Percentiles rank a stretch among this genome's conserved stretches.
These are phyloP conservation scores for Sporothrix phasma DNA, from an alignment of 2,329 filamentous ascomycete species.

Conservation along the genomic window DNA sequence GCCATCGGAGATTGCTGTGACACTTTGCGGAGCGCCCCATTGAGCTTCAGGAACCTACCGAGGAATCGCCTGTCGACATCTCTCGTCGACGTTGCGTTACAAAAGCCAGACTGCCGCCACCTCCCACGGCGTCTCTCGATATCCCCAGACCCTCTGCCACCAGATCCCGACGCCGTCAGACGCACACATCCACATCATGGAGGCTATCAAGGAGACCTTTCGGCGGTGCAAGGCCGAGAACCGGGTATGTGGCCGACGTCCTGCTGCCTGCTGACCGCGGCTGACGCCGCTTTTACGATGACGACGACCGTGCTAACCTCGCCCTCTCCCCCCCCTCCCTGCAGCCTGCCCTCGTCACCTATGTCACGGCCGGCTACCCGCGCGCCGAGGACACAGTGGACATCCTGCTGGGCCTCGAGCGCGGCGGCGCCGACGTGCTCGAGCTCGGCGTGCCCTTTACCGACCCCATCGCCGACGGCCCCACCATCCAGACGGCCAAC, in stretches of 20 bases:
- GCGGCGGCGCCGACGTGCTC: slow-evolving; percentile 87
- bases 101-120: not conserved
- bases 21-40: not conserved
- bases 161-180: not conserved
- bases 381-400: slow-evolving; percentile 71
- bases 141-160: not conserved
- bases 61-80: not conserved
- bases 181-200: slow-evolving; percentile 33
- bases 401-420: slow-evolving; percentile 81
- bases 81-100: not conserved
- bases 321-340: not conserved
- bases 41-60: not conserved
- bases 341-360: slow-evolving; percentile 79
- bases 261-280: too few relatives aligned
- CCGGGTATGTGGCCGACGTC: slow-evolving; percentile 38
- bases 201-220: slow-evolving; percentile 50
- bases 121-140: not conserved
- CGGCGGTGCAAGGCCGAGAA: slow-evolving; percentile 49
- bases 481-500: slow-evolving; percentile 92
- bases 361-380: slow-evolving; percentile 91
- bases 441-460: slow-evolving; percentile 96
- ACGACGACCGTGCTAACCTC: too few relatives aligned
- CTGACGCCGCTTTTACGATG: too few relatives aligned
- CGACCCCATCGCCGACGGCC: slow-evolving; percentile 94
- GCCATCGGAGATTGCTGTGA: not conserved